These are phyloP conservation scores for Cadophora gregata DNA, from an alignment of 2,329 filamentous ascomycete genomes.

Conservation along the genomic window DNA sequence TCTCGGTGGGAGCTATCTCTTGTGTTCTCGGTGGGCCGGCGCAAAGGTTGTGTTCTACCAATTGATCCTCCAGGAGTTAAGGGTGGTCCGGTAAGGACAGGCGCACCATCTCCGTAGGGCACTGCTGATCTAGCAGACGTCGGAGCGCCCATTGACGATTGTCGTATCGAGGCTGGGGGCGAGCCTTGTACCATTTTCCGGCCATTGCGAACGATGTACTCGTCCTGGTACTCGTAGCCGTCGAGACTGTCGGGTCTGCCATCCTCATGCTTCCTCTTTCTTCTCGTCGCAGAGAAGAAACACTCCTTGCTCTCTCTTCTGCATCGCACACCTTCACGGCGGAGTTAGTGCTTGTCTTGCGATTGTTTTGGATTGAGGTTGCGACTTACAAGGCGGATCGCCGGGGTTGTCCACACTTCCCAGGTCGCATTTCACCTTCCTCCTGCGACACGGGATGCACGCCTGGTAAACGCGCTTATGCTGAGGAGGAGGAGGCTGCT, in stretches of 20 bases:
- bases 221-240: constrained; percentile 50
- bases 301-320: constrained; percentile 95
- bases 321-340: constrained; percentile 67
- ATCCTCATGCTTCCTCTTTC: constrained; percentile 83
- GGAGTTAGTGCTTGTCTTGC: background rate
- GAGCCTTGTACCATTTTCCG: constrained; percentile 65
- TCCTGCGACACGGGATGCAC: constrained; percentile 59
- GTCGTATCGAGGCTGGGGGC: constrained; percentile 42
- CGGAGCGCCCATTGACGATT: constrained; percentile 46
- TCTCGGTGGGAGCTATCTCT: constrained; percentile 45
- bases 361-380: background rate
- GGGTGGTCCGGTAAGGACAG: constrained; percentile 48
- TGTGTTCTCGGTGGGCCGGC: constrained; percentile 59
- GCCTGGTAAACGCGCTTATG: constrained; percentile 49
- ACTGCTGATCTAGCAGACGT: constrained; percentile 43
- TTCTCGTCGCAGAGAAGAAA: constrained; percentile 92
- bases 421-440: constrained; percentile 63
- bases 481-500: constrained; percentile 33
- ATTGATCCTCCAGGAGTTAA: constrained; percentile 70
- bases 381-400: constrained; percentile 76
- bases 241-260: constrained; percentile 55
- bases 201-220: constrained; percentile 76
- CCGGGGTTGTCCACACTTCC: constrained; percentile 89
- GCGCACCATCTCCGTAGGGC: constrained; percentile 44
- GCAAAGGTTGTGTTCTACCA: constrained; percentile 70